Conservation (phyloP, 108 stramenopile genomes). For the Cyclostephanos invisitatus region DNA sequence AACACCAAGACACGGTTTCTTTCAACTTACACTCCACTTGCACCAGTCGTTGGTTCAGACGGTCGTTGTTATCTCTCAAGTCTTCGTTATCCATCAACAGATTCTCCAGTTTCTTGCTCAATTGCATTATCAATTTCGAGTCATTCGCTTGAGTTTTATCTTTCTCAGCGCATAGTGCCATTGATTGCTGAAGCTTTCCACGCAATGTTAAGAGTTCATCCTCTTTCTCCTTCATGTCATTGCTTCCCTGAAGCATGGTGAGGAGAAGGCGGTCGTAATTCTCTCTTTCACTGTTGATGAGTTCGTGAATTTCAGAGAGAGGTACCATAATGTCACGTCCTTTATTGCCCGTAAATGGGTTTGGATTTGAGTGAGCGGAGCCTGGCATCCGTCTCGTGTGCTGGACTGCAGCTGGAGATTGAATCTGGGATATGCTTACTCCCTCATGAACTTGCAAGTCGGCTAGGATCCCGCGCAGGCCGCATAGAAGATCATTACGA, state of each 20-base stretch:
- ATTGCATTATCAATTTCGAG: conserved; percentile 90
- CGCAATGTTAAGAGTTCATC: conserved; percentile 77
- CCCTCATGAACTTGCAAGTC: conserved; percentile 90
- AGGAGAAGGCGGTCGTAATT: conserved; percentile 86
- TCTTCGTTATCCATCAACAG: conserved; percentile 93
- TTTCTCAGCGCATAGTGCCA: conserved; percentile 76
- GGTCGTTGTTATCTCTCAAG: conserved; percentile 86
- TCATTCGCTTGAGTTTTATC: conserved; percentile 90
- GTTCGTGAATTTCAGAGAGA: conserved; percentile 79
- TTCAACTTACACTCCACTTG: conserved; percentile 83
- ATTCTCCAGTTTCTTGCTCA: conserved; percentile 91
- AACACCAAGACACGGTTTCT: conserved; percentile 20
- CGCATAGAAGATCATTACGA: conserved; percentile 79
- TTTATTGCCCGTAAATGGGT: conserved; percentile 32
- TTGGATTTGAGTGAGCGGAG: conserved; percentile 44
- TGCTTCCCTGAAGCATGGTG: conserved; percentile 77
- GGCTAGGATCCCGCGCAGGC: conserved; percentile 78
- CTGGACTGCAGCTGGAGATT: conserved; percentile 45
- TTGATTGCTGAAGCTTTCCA: conserved; percentile 64
- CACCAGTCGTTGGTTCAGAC: conserved; percentile 80
- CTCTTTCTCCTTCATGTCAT: conserved; percentile 90
- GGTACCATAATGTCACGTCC: conserved; percentile 79
- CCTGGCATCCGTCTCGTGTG: conserved; percentile 51
- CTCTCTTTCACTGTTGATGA: conserved; percentile 83
- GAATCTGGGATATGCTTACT: conserved; percentile 78